Evolutionary conservation across 768 basidiomycete genomes (phyloP), one percentile per base, ranked within the genome.

Genomic region (Floccularia luteovirens): DNA sequence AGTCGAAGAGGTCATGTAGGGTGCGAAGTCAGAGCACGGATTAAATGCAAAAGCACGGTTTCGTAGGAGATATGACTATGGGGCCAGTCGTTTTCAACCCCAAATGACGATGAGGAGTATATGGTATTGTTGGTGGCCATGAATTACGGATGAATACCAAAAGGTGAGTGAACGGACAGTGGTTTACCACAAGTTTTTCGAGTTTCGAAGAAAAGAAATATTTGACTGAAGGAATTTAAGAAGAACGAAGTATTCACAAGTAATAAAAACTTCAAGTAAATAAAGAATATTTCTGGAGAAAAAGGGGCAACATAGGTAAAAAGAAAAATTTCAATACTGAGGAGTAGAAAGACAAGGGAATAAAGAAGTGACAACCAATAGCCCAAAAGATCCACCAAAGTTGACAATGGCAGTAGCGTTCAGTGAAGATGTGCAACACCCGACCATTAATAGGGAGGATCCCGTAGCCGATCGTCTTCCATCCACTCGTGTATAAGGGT

Each of bases 321-420:
- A 50, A 47, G 50, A 14, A 43, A 48, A 39, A 36, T 42, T 38
- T 48, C 43, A 48, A 25, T 37, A 36, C 45, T 40, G 41, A 43
- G 42, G 33, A 43, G 46, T 42, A 48, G 49, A 51, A 50, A 43
- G 53, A 58, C 48, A 62, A 52, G 54, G 51, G 46, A 66, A 71
- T 71, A 72, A 72, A 69, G 61, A 71, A 61, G 58, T 56, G 61
- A 66, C 74, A 78, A 77, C 74, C 67, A 77, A 77, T 66, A 77
- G 73, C 77, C 74, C 73, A 74, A 73, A 59, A 59, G 50, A 60
- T 48, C 60, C 51, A 44, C 51, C 52, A 50, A 48, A 38, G 43
- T 46, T 44, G 27, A 36, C 41, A 23, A 35, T 43, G 31, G 28
- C 46, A 35, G 16, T 16, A 34, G 14, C 11, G 22, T 35, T 13